Evolutionary conservation across 2,329 filamentous ascomycete genomes (phyloP).

Genomic region (Fusarium keratoplasticum): DNA sequence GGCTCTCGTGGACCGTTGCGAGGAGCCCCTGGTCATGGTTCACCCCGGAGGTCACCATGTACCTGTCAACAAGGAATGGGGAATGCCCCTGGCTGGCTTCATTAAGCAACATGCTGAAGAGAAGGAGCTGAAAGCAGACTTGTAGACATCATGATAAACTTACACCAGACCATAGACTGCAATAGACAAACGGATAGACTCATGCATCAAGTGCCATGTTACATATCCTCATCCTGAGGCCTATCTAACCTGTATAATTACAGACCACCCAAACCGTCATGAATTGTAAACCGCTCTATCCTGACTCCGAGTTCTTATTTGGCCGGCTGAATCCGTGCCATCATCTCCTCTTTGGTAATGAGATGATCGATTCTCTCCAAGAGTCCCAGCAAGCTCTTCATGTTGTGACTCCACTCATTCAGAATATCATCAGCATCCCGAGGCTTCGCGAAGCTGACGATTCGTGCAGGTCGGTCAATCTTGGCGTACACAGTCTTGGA

Average conservation of each 20-base stretch:
- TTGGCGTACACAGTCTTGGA: slow-evolving; percentile 98
- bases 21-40: slow-evolving; percentile 65
- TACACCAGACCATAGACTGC: slow-evolving; percentile 16
- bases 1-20: slow-evolving; percentile 74
- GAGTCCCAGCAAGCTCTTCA: slow-evolving; percentile 89
- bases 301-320: slow-evolving; percentile 49
- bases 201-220: slow-evolving; percentile 43
- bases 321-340: slow-evolving; percentile 90
- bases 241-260: slow-evolving; percentile 52
- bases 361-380: slow-evolving; percentile 95
- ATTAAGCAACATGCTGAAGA: slow-evolving; percentile 60
- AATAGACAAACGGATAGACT: slow-evolving; percentile 42
- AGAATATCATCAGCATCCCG: slow-evolving; percentile 94
- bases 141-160: slow-evolving; percentile 25
- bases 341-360: slow-evolving; percentile 99
- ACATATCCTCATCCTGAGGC: slow-evolving; percentile 47
- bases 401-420: slow-evolving; percentile 99
- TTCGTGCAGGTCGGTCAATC: slow-evolving; percentile 91
- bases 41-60: slow-evolving; percentile 94
- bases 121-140: slow-evolving; percentile 39
- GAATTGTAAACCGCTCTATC: slow-evolving; percentile 40
- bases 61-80: slow-evolving; percentile 84
- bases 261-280: slow-evolving; percentile 47
- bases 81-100: slow-evolving; percentile 79
- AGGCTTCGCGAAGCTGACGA: slow-evolving; percentile 95